These are phyloP conservation scores for Hypomontagnella submonticulosa DNA, from an alignment of 495 filamentous ascomycete genomes.

Conservation along the genomic window DNA sequence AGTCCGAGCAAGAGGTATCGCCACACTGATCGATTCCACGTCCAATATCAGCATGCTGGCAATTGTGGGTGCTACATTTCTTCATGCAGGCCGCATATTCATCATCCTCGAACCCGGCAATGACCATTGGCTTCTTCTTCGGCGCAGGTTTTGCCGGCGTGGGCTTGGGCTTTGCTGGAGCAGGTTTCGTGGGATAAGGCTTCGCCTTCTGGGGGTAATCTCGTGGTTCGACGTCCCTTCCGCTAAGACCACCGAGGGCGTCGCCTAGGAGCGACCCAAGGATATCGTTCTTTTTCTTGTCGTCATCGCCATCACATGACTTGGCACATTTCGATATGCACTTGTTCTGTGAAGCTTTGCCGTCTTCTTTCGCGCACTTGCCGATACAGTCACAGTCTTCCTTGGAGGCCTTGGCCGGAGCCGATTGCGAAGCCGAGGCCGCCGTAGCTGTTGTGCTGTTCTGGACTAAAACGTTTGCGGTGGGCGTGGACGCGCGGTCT, in stretches of 20 bases:
- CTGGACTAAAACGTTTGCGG: background rate
- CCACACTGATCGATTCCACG: constrained; percentile 18
- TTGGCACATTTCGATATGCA: constrained; percentile 22
- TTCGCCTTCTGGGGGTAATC: background rate
- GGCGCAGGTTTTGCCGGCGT: background rate
- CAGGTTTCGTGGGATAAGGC: no score
- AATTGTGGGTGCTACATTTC: constrained; percentile 22
- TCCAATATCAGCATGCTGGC: constrained; percentile 19
- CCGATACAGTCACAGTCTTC: constrained; percentile 25
- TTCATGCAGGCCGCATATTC: constrained; percentile 27
- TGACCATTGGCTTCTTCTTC: background rate
- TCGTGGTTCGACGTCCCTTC: background rate
- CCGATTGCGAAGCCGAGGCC: background rate
- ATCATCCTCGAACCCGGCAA: background rate
- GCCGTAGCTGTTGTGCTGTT: background rate
- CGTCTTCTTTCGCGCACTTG: constrained; percentile 11
- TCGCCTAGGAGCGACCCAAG: background rate
- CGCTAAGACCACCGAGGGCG: constrained; percentile 8
- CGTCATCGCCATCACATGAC: constrained; percentile 26
- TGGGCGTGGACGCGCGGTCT: background rate
- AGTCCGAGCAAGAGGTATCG: constrained; percentile 12
- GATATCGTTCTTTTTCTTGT: constrained; percentile 12
- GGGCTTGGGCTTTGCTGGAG: background rate
- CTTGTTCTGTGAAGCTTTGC: constrained; percentile 20
- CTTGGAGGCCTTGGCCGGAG: background rate